Conservation (phyloP, 1,284 basidiomycete genomes). For the Malassezia obtusa region DNA sequence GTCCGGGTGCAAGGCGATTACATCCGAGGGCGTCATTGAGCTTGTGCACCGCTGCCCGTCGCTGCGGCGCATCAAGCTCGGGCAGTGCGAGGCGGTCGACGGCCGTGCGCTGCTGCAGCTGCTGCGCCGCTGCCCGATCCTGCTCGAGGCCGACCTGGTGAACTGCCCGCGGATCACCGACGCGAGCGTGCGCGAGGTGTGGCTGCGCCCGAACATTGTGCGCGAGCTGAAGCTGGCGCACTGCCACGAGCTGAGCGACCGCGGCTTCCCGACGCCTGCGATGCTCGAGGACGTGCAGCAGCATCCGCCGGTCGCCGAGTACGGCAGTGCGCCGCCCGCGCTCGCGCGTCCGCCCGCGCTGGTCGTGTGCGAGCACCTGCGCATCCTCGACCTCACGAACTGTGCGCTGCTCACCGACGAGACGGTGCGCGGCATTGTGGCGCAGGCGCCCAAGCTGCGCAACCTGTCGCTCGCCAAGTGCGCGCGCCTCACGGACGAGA, state of each 20-base stretch:
- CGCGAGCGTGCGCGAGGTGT: constrained; percentile 68
- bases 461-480: constrained; percentile 91
- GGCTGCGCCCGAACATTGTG: constrained; percentile 68
- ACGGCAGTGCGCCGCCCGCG: constrained; percentile 64
- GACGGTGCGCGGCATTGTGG: constrained; percentile 78
- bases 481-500: constrained; percentile 68
- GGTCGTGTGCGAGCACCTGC: constrained; percentile 39
- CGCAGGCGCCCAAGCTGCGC: constrained; percentile 77
- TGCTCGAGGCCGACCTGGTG: constrained; percentile 89
- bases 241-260: constrained; percentile 68
- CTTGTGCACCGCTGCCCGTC: constrained; percentile 68
- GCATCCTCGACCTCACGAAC: constrained; percentile 58
- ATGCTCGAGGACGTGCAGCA: not conserved
- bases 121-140: constrained; percentile 59
- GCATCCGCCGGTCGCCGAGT: not conserved
- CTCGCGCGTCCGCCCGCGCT: constrained; percentile 21
- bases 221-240: constrained; percentile 81
- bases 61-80: constrained; percentile 56
- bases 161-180: constrained; percentile 72
- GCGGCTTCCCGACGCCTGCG: constrained; percentile 63
- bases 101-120: constrained; percentile 32
- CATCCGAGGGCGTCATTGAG: constrained; percentile 67
- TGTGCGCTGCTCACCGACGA: constrained; percentile 75
- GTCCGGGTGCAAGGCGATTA: constrained; percentile 68
- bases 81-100: constrained; percentile 30